Evolutionary conservation across 1,139 yeast species (phyloP).

Genomic region (Candida gigantensis): DNA sequence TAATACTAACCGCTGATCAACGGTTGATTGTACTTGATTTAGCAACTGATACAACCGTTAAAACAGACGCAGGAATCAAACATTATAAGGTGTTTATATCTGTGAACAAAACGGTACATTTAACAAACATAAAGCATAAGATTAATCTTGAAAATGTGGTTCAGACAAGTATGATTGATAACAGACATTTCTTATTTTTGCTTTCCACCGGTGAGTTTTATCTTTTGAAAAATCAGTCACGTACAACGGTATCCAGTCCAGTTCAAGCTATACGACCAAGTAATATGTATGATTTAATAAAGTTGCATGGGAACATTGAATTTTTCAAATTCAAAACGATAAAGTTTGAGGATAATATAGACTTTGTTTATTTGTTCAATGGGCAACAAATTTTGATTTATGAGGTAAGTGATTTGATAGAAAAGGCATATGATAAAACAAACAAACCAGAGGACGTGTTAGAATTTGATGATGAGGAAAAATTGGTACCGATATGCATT

Average conservation of each 20-base stretch:
- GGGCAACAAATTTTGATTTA: slow-evolving; percentile 34
- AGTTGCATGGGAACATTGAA: slow-evolving; percentile 33
- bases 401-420: slow-evolving; percentile 32
- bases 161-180: slow-evolving; percentile 30
- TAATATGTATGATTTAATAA: slow-evolving; percentile 42
- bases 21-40: slow-evolving; percentile 36
- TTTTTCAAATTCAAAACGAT: slow-evolving; percentile 30
- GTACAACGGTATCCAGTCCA: slow-evolving; percentile 11
- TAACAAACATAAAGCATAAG: slow-evolving; percentile 31
- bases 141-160: slow-evolving; percentile 26
- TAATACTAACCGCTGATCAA: slow-evolving; percentile 33
- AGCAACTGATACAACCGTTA: slow-evolving; percentile 12
- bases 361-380: slow-evolving; percentile 29
- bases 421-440: slow-evolving; percentile 22
- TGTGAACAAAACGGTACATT: slow-evolving; percentile 37
- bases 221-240: slow-evolving; percentile 34
- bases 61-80: slow-evolving; percentile 13
- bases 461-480: slow-evolving; percentile 21
- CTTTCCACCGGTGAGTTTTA: slow-evolving; percentile 41
- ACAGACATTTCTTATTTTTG: slow-evolving; percentile 38
- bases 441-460: slow-evolving; percentile 21
- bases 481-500: slow-evolving; percentile 29
- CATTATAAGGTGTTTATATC: slow-evolving; percentile 33
- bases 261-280: slow-evolving; percentile 18
- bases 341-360: slow-evolving; percentile 17